A percentile compares a stretch with the other conserved stretches of the same genome.
phyloP scores from a whole-genome alignment of 2,329 filamentous ascomycete species.

The Epichloe festucae region DNA sequence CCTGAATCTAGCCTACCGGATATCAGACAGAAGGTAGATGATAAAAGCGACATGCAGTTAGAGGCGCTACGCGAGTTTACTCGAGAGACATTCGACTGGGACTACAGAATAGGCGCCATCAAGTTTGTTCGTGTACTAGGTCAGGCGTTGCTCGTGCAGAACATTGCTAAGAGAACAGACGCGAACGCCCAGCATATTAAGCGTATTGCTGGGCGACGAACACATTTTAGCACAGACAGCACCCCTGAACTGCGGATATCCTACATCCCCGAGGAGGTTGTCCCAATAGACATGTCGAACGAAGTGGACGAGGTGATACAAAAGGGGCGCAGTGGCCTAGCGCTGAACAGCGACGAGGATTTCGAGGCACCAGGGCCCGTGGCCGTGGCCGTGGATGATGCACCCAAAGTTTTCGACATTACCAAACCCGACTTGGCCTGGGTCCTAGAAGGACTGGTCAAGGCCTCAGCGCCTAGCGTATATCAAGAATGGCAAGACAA shows the following conservation, averaged over 20 bases:
- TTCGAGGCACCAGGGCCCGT: slow-evolving; percentile 27
- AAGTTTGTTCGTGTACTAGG: slow-evolving; percentile 76
- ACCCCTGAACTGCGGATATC: slow-evolving; percentile 67
- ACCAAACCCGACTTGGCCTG: slow-evolving; percentile 40
- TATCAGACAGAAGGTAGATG: slow-evolving; percentile 14
- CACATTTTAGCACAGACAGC: slow-evolving; percentile 62
- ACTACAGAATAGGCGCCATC: slow-evolving; percentile 59
- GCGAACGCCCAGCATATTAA: slow-evolving; percentile 40
- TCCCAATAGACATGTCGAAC: slow-evolving; percentile 60
- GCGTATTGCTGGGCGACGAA: slow-evolving; percentile 53
- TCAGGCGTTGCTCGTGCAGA: slow-evolving; percentile 57
- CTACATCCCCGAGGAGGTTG: slow-evolving; percentile 62
- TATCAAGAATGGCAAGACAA: slow-evolving; percentile 17
- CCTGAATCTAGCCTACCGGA: slow-evolving; percentile 31
- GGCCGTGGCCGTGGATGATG: slow-evolving; percentile 11
- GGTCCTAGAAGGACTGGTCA: slow-evolving; percentile 24
- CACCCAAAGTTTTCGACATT: slow-evolving; percentile 46
- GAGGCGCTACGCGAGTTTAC: slow-evolving; percentile 58
- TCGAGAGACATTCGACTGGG: slow-evolving; percentile 77
- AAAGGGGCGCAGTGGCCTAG: slow-evolving; percentile 39
- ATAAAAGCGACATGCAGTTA: slow-evolving; percentile 15
- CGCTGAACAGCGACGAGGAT: slow-evolving; percentile 56
- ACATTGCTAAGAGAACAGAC: slow-evolving; percentile 23
- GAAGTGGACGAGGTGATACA: slow-evolving; percentile 52
- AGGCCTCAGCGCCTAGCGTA: slow-evolving; percentile 12